phyloP scores from a whole-genome alignment of 352 stramenopile genomes.

The Blastocystis sp. region DNA sequence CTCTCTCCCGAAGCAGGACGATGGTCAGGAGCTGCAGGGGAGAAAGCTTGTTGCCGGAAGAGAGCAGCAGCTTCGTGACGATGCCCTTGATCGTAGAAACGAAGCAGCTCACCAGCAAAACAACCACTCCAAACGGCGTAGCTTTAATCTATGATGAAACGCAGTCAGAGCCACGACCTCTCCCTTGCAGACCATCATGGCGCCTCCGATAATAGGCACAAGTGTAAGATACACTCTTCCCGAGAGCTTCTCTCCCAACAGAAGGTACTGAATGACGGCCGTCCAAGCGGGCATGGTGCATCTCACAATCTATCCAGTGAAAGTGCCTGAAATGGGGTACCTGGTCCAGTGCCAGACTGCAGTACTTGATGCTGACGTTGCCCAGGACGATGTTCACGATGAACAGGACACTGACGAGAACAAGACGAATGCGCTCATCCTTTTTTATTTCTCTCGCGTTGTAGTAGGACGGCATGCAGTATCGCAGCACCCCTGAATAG shows the following conservation, averaged over 20 bases:
- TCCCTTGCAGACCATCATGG: slow-evolving; percentile 68
- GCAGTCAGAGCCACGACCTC: neutral
- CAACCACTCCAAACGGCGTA: slow-evolving; percentile 43
- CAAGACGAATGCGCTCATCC: slow-evolving; percentile 25
- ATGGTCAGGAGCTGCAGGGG: slow-evolving; percentile 63
- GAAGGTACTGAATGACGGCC: slow-evolving; percentile 54
- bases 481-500: slow-evolving; percentile 37
- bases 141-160: slow-evolving; percentile 20
- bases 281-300: slow-evolving; percentile 68
- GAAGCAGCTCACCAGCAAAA: slow-evolving; percentile 59
- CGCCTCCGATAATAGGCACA: slow-evolving; percentile 67
- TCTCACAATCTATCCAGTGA: slow-evolving; percentile 59
- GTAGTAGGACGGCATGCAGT: slow-evolving; percentile 26
- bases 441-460: slow-evolving; percentile 53
- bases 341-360: slow-evolving; percentile 61
- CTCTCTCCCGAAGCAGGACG: neutral
- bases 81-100: slow-evolving; percentile 68
- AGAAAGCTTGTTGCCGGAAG: slow-evolving; percentile 64
- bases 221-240: slow-evolving; percentile 50
- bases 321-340: neutral
- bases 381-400: slow-evolving; percentile 67
- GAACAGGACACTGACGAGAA: slow-evolving; percentile 64
- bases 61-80: slow-evolving; percentile 61
- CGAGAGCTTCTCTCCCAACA: slow-evolving; percentile 61
- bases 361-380: slow-evolving; percentile 66